A percentile compares a stretch with the other conserved stretches of the same genome.
These are phyloP conservation scores for Chaetomiaceae sp. DNA, from an alignment of 2,329 filamentous ascomycete species.

Conservation along the genomic window DNA sequence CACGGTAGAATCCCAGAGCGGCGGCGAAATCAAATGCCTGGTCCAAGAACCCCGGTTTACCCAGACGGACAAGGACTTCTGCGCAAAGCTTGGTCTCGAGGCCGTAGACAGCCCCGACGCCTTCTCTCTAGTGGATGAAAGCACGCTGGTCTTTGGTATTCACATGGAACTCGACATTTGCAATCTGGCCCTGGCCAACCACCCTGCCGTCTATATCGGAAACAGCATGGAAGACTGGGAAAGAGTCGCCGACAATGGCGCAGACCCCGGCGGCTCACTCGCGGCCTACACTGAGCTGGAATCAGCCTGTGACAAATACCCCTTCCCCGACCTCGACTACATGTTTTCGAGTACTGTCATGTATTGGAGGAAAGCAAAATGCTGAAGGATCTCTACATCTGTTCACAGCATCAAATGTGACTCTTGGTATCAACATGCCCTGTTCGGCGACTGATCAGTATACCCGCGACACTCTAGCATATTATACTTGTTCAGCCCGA, in stretches of 20 bases:
- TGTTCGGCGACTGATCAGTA: too few relatives aligned
- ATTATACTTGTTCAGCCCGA: too few relatives aligned
- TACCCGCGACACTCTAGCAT: too few relatives aligned
- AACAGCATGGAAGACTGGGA: conserved; percentile 50
- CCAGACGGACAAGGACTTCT: conserved; percentile 44
- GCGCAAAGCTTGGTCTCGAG: conserved; percentile 49
- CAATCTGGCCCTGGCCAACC: conserved; percentile 41
- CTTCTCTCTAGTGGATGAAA: conserved; percentile 43
- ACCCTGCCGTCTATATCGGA: conserved; percentile 55
- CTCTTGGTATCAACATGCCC: too few relatives aligned
- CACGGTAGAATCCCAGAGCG: conserved; percentile 23
- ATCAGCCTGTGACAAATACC: conserved; percentile 14
- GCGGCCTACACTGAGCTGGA: conserved; percentile 19
- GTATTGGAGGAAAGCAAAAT: conserved; percentile 17
- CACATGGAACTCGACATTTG: conserved; percentile 56
- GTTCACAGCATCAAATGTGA: neutral
- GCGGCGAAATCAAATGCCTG: conserved; percentile 37
- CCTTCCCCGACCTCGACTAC: conserved; percentile 25
- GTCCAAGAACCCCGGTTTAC: conserved; percentile 55
- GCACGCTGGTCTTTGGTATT: conserved; percentile 56
- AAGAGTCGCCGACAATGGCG: conserved; percentile 12
- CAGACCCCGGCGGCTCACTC: conserved; percentile 3
- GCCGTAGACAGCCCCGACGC: conserved; percentile 49
- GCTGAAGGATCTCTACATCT: neutral
- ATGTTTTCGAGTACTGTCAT: conserved; percentile 27